phyloP scores from a whole-genome alignment of 768 basidiomycete genomes.

The Paxillus involutus region DNA sequence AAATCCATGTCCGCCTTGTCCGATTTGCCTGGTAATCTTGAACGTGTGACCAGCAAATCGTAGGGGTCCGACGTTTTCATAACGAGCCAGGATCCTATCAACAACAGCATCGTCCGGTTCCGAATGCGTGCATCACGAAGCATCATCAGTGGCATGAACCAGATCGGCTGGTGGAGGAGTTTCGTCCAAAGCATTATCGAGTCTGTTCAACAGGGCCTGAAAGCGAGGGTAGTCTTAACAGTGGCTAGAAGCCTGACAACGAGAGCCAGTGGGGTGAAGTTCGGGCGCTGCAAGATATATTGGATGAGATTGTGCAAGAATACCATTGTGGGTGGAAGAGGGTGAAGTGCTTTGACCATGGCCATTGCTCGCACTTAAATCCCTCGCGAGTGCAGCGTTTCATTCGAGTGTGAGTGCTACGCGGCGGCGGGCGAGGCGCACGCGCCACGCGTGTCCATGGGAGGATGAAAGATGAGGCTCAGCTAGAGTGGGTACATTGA shows the following conservation, averaged over 20 bases:
- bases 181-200: too few relatives aligned
- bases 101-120: neutral
- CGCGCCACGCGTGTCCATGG: too few relatives aligned
- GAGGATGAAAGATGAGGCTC: too few relatives aligned
- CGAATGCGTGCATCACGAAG: neutral
- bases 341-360: neutral
- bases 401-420: too few relatives aligned
- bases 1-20: too few relatives aligned
- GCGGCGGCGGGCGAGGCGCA: neutral
- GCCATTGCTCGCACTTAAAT: neutral
- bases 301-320: neutral
- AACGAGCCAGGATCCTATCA: neutral
- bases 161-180: neutral
- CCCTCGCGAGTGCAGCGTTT: neutral
- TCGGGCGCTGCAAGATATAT: neutral
- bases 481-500: too few relatives aligned
- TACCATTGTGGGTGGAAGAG: neutral
- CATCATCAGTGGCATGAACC: neutral
- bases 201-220: too few relatives aligned
- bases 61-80: neutral
- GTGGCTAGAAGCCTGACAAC: neutral
- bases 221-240: too few relatives aligned
- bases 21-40: constrained; percentile 7
- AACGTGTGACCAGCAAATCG: constrained; percentile 8
- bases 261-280: neutral